These are phyloP conservation scores for Mikania micrantha DNA, from an alignment of 129 eudicot genomes.

Conservation along the genomic window DNA sequence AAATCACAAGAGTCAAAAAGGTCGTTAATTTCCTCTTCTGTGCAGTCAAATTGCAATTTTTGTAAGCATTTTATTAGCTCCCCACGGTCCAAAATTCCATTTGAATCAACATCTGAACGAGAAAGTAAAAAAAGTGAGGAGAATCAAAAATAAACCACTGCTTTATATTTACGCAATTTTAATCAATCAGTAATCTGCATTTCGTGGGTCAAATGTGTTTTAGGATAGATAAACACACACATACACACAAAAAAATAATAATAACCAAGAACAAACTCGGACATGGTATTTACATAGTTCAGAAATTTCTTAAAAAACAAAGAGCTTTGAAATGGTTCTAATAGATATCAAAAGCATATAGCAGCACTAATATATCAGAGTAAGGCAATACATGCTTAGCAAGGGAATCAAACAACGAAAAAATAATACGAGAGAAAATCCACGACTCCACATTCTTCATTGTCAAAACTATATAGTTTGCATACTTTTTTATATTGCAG, in stretches of 20 bases:
- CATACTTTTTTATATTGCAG: neutral
- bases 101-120: constrained; percentile 48
- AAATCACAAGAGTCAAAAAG: constrained; percentile 52
- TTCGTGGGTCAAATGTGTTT: neutral
- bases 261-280: neutral
- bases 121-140: neutral
- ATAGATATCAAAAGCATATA: neutral
- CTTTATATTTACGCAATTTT: neutral
- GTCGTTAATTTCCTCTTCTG: constrained; percentile 51
- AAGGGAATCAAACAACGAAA: neutral
- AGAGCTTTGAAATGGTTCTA: neutral
- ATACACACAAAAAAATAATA: neutral
- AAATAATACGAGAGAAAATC: neutral
- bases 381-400: neutral
- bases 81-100: constrained; percentile 44
- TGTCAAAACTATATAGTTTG: neutral
- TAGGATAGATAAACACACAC: neutral
- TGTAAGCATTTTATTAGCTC: constrained; percentile 56
- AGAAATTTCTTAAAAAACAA: neutral
- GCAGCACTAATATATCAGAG: neutral
- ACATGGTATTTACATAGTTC: neutral
- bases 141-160: neutral
- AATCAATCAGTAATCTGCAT: neutral
- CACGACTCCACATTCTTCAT: neutral
- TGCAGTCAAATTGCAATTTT: constrained; percentile 34